These are phyloP conservation scores for Noccaea caerulescens DNA, from an alignment of 345 rosid genomes.

Conservation along the genomic window DNA sequence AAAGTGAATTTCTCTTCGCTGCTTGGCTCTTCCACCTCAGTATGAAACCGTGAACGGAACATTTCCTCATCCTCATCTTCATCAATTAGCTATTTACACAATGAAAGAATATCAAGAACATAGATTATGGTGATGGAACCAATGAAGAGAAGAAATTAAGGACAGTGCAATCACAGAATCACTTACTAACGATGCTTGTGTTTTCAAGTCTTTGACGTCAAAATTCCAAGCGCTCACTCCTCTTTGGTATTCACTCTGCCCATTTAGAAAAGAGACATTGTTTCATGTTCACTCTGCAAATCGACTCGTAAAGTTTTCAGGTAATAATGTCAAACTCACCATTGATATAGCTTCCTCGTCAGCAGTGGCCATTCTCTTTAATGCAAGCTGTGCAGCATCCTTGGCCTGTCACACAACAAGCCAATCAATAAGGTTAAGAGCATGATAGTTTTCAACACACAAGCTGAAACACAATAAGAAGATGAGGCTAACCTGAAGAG, in stretches of 20 bases:
- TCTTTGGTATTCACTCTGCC: conserved; percentile 93
- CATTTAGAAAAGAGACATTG: conserved; percentile 2
- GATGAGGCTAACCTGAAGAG: conserved; percentile 70
- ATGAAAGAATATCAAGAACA: conserved; percentile 26
- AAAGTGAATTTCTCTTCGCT: conserved; percentile 46
- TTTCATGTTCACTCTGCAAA: conserved; percentile 20
- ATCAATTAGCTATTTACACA: conserved; percentile 65
- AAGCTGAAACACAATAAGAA: conserved; percentile 23
- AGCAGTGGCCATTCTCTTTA: conserved; percentile 92
- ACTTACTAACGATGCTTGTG: conserved; percentile 84
- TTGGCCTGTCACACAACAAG: conserved; percentile 64
- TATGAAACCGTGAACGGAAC: conserved; percentile 27
- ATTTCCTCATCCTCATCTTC: conserved; percentile 73
- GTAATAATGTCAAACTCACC: conserved; percentile 51
- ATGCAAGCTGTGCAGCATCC: conserved; percentile 93
- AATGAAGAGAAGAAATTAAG: conserved; percentile 16
- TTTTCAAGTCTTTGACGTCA: conserved; percentile 90
- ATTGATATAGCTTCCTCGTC: conserved; percentile 95
- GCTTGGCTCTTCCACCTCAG: conserved; percentile 50
- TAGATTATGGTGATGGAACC: conserved; percentile 7
- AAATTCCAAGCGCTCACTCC: conserved; percentile 99
- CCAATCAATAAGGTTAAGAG: conserved; percentile 24
- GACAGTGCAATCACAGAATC: conserved; percentile 10
- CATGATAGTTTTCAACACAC: conserved; percentile 21
- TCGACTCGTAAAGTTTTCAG: conserved; percentile 1